Percentiles rank a stretch among this genome's conserved stretches.
Evolutionary conservation across 331 rosid genomes (phyloP).

Genomic region (Quercus tomentella): DNA sequence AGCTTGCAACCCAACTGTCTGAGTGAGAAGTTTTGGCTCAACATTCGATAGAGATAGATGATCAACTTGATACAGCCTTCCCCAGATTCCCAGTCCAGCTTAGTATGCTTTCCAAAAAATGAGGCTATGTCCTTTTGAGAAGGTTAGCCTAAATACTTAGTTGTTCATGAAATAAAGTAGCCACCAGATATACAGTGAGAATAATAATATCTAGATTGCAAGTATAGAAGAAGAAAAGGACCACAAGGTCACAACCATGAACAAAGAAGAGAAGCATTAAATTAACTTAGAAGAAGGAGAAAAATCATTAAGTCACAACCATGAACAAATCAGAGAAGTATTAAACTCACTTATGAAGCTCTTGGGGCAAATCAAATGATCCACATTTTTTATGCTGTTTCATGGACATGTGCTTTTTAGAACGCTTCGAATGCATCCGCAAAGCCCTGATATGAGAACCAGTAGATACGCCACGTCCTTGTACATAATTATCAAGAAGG

Average conservation of each 20-base stretch:
- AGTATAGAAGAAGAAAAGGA: not conserved
- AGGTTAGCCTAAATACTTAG: not conserved
- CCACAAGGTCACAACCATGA: too few species aligned
- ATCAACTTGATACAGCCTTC: not conserved
- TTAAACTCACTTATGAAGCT: slow-evolving; percentile 49
- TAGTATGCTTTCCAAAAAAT: not conserved
- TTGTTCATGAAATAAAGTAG: slow-evolving; percentile 5
- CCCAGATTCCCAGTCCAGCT: not conserved
- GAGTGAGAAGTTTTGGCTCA: not conserved
- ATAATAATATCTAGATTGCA: not conserved
- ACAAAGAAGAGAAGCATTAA: too few species aligned
- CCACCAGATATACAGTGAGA: not conserved
- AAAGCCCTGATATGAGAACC: slow-evolving; percentile 52
- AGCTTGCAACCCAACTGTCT: not conserved
- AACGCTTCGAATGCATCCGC: slow-evolving; percentile 64
- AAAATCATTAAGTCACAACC: not conserved
- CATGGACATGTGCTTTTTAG: slow-evolving; percentile 72
- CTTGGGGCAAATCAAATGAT: slow-evolving; percentile 55
- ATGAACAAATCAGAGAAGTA: slow-evolving; percentile 6
- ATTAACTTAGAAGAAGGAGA: not conserved
- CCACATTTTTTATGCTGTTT: slow-evolving; percentile 64
- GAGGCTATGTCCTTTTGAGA: not conserved
- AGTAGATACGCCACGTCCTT: slow-evolving; percentile 28
- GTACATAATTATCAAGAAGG: slow-evolving; percentile 71
- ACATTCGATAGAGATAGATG: not conserved